These are phyloP conservation scores for Litsea cubeba DNA, from an alignment of 164 flowering plant species.

Conservation along the genomic window DNA sequence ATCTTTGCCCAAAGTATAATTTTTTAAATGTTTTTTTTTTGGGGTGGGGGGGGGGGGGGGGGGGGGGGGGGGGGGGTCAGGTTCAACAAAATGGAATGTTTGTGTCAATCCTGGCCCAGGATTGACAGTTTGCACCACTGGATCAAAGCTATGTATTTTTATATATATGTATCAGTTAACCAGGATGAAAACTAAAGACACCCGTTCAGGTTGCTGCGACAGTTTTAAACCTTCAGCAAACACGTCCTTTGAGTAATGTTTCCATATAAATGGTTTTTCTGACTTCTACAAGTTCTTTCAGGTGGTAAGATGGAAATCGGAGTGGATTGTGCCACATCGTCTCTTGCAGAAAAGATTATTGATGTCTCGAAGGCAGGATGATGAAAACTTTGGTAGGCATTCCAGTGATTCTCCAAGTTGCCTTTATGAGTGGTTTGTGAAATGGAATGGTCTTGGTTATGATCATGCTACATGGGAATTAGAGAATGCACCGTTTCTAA, in stretches of 20 bases:
- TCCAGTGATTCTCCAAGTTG: neutral
- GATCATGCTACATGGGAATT: conserved; percentile 75
- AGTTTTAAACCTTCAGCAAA: too few relatives aligned
- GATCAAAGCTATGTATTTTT: too few relatives aligned
- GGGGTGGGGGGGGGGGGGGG: too few relatives aligned
- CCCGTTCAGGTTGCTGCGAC: too few relatives aligned
- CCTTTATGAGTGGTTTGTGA: conserved; percentile 69
- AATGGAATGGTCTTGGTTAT: conserved; percentile 78
- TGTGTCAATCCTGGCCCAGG: too few relatives aligned
- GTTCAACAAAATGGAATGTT: too few relatives aligned
- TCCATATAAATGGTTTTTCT: neutral
- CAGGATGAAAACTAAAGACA: too few relatives aligned
- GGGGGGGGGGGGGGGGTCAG: too few relatives aligned
- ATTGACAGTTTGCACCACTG: too few relatives aligned
- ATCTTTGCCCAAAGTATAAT: too few relatives aligned
- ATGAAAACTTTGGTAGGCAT: conserved; percentile 8
- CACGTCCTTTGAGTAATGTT: neutral
- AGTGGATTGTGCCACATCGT: conserved; percentile 68
- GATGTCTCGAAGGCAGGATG: conserved; percentile 18
- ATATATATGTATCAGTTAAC: too few relatives aligned
- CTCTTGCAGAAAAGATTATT: conserved; percentile 49
- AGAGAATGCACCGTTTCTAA: conserved; percentile 45
- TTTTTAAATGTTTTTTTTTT: too few relatives aligned
- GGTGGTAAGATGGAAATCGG: conserved; percentile 40
- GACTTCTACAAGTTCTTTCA: conserved; percentile 11